Base-by-base conservation (phyloP, 1,139 yeast species). In the Meyerozyma guilliermondii region DNA sequence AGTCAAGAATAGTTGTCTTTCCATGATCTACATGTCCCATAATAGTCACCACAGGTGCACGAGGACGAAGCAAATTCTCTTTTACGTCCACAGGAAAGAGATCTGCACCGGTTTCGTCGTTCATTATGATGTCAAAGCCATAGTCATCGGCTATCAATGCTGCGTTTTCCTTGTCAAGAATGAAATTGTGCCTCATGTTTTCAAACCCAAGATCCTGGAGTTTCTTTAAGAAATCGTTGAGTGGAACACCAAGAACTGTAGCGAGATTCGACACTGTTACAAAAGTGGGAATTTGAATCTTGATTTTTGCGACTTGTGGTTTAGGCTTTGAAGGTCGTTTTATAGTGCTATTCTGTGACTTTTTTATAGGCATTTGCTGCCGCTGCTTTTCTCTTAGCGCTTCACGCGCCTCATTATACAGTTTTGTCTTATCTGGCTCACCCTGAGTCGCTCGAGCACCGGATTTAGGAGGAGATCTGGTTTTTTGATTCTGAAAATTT, bases 21-120 rank as follows among this genome's bases (percentile, higher is more conserved):
- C 99, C 99, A 59, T 92, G 99, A 62, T 92, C 99, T 35, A 92
- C 98, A 63, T 92, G 99, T 5, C 99, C 99, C 98, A 92, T 92
- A 41, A 92, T 87, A 0, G 98, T 91, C 1, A 92, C 97, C 22
- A 92, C 85, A 0, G 99, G 98, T 0, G 98, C 89, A 50, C 98
- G 71, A 13, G 81, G 73, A 41, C 80, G 80, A 48, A 85, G 61
- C 18, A 61, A 51, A 8, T 66, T 62, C 5, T 71, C 66, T 36
- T 77, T 75, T 2, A 57, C 58, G 2, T 69, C 53, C 35, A 58
- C 66, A 40, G 82, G 79, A 51, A 79, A 82, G 38, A 85, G 59
- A 53, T 85, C 92, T n/a, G 76, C 73, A 4, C 80, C 82, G 8
- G 78, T 73, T 22, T 79, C 77, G 39, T 82, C 83, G 45, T 76